These are phyloP conservation scores for Globisporangium middletonii DNA, from an alignment of 352 stramenopile genomes.

Conservation along the genomic window DNA sequence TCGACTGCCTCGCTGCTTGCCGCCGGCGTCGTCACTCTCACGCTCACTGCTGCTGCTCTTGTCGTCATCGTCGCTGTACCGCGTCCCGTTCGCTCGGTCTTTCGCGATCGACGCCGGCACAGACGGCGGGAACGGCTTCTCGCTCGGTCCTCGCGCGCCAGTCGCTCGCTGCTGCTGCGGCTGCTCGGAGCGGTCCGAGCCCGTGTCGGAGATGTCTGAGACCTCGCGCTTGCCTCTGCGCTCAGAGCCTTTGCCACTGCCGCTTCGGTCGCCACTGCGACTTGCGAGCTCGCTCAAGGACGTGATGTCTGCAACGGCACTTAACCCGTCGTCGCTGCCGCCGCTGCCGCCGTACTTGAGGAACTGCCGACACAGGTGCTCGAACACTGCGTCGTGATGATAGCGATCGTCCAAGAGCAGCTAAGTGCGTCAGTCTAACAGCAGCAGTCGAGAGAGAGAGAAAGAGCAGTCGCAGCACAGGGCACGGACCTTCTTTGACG, in stretches of 20 bases:
- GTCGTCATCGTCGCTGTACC: constrained; percentile 5
- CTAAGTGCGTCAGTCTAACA: background rate
- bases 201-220: constrained; percentile 32
- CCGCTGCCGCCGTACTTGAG: constrained; percentile 28
- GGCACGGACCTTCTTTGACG: constrained; percentile 42
- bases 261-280: constrained; percentile 13
- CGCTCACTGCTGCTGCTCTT: too few species aligned
- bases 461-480: background rate
- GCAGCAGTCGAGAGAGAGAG: background rate
- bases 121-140: constrained; percentile 9
- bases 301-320: constrained; percentile 49
- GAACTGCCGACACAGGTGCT: constrained; percentile 45
- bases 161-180: constrained; percentile 15
- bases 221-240: constrained; percentile 26
- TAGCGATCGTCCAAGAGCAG: background rate
- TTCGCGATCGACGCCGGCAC: constrained; percentile 8
- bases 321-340: constrained; percentile 23
- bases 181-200: constrained; percentile 15
- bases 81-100: constrained; percentile 14
- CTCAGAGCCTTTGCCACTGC: constrained; percentile 8
- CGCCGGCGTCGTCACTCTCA: constrained; percentile 15
- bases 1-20: constrained; percentile 8
- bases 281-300: constrained; percentile 34
- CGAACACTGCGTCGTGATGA: constrained; percentile 33
- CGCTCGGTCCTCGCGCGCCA: constrained; percentile 12